A percentile compares a stretch with the other conserved stretches of the same genome.
Conservation (phyloP, 345 rosid genomes). For the Eucalyptus viminalis region DNA sequence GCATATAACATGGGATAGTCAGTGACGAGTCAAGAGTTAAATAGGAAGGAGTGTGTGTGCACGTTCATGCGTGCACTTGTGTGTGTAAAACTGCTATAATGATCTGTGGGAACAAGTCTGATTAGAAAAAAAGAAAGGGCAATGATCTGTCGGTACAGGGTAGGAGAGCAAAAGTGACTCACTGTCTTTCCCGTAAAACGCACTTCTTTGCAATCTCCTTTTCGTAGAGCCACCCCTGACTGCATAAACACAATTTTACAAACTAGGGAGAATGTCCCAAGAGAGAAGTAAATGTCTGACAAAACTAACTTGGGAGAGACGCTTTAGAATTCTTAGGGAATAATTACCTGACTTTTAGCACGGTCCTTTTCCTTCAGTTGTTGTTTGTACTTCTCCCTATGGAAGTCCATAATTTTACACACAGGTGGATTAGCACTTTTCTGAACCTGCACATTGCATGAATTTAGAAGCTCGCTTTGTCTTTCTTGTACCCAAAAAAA, state of each 20-base stretch:
- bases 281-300: neutral
- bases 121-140: neutral
- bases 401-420: conserved; percentile 51
- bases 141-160: neutral
- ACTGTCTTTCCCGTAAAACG: conserved; percentile 72
- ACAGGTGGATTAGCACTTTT: conserved; percentile 41
- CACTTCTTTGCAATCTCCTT: conserved; percentile 52
- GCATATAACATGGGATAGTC: neutral
- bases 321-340: neutral
- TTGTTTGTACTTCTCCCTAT: conserved; percentile 17
- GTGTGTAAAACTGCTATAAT: neutral
- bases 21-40: neutral
- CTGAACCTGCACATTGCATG: conserved; percentile 26
- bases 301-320: neutral
- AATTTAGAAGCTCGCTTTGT: neutral
- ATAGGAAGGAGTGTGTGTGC: neutral
- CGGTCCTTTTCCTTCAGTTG: conserved; percentile 31
- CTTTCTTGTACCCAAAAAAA: neutral
- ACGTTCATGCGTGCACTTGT: neutral
- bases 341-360: conserved; percentile 38
- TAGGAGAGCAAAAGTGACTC: conserved; percentile 13
- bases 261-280: neutral
- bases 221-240: conserved; percentile 23
- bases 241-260: conserved; percentile 6
- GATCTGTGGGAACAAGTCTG: neutral